These are phyloP conservation scores for Domatiomyces globalis DNA, from an alignment of 2,329 filamentous ascomycete species.

Conservation along the genomic window DNA sequence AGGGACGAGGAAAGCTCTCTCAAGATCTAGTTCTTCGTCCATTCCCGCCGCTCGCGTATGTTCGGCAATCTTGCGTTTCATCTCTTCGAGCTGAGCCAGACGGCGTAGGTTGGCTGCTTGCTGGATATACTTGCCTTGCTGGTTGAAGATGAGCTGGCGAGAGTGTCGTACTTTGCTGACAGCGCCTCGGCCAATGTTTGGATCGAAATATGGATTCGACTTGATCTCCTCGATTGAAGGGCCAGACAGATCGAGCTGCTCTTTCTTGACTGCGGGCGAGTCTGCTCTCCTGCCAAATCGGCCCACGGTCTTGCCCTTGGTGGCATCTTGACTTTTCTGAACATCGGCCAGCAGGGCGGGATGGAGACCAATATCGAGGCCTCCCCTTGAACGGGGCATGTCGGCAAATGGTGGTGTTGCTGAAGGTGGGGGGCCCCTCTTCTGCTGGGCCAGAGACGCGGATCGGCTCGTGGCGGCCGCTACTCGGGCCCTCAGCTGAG, in stretches of 20 bases:
- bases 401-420: constrained; percentile 32
- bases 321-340: constrained; percentile 21
- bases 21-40: constrained; percentile 75
- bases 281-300: constrained; percentile 43
- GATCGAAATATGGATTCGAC: constrained; percentile 73
- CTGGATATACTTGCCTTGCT: constrained; percentile 93
- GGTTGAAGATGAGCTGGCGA: constrained; percentile 73
- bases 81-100: constrained; percentile 76
- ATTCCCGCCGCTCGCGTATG: constrained; percentile 81
- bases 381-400: constrained; percentile 43
- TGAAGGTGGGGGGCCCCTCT: constrained; percentile 28
- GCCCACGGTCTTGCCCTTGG: constrained; percentile 23
- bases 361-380: constrained; percentile 61
- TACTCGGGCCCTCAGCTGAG: constrained; percentile 65
- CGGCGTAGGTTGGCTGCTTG: constrained; percentile 80
- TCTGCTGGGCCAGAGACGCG: constrained; percentile 29
- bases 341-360: constrained; percentile 50
- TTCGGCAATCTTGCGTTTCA: constrained; percentile 86
- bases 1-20: constrained; percentile 78
- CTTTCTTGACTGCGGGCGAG: constrained; percentile 28
- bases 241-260: constrained; percentile 42
- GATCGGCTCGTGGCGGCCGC: constrained; percentile 53
- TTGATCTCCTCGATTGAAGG: constrained; percentile 44
- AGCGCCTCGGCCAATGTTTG: constrained; percentile 47
- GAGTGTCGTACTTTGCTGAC: constrained; percentile 51